phyloP scores from a whole-genome alignment of 2,329 filamentous ascomycete species.

The Aspergillus floridensis region DNA sequence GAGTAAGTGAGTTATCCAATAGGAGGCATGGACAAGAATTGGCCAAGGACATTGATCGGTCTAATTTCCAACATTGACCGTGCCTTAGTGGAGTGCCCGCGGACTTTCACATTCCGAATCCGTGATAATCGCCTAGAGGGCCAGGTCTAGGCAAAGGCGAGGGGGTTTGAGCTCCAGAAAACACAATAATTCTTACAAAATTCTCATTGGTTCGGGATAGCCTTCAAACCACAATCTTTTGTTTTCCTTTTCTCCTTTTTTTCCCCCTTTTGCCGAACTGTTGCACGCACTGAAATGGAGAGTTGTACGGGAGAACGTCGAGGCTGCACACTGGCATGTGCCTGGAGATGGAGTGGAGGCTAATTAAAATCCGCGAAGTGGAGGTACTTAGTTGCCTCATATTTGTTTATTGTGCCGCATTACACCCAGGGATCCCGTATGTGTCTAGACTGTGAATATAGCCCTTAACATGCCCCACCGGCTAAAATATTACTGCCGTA shows the following conservation, averaged over 20 bases:
- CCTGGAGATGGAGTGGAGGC: not conserved
- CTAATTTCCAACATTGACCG: not conserved
- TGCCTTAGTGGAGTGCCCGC: not conserved
- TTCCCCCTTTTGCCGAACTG: not conserved
- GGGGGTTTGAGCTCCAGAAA: not conserved
- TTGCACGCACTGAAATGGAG: not conserved
- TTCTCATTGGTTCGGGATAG: not conserved
- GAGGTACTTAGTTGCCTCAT: not conserved
- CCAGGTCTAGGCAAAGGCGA: not conserved
- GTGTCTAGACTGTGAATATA: not conserved
- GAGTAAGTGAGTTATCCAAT: not conserved
- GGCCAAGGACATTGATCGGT: not conserved
- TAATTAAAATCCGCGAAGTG: not conserved
- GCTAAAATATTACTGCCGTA: slow-evolving; percentile 4
- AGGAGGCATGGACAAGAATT: not conserved
- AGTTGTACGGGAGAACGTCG: not conserved
- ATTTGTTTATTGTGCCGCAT: not conserved
- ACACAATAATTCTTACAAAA: not conserved
- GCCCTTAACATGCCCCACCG: slow-evolving; percentile 1
- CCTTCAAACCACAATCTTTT: not conserved
- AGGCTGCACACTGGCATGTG: not conserved
- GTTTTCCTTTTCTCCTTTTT: not conserved
- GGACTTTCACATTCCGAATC: not conserved
- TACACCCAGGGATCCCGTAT: not conserved
- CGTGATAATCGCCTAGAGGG: not conserved